Evolutionary conservation across 1,139 yeast species (phyloP).

Genomic region (Saccharomyces hybrid): DNA sequence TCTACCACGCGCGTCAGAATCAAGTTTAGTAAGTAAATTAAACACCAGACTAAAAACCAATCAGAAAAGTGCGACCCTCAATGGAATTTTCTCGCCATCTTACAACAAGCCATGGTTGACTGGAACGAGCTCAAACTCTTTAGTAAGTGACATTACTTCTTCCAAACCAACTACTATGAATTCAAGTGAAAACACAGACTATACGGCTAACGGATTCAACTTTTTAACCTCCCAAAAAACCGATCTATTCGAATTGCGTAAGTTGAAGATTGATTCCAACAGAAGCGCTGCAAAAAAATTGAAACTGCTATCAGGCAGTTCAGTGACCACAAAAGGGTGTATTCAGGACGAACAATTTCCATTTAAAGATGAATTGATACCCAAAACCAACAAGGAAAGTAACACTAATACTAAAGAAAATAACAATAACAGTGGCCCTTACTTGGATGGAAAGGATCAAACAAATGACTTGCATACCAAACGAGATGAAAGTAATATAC

Average conservation of each 20-base stretch:
- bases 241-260: constrained; percentile 24
- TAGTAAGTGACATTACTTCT: background rate
- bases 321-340: constrained; percentile 28
- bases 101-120: constrained; percentile 18
- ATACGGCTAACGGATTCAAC: constrained; percentile 6
- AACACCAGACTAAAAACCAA: constrained; percentile 30
- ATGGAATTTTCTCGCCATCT: constrained; percentile 34
- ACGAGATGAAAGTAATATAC: background rate
- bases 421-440: background rate
- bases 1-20: constrained; percentile 15
- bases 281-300: constrained; percentile 36
- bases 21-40: constrained; percentile 32
- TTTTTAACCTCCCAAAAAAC: constrained; percentile 9
- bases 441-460: background rate
- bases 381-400: background rate
- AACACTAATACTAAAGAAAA: background rate
- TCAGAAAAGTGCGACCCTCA: constrained; percentile 27
- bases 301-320: constrained; percentile 31
- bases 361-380: background rate
- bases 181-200: background rate
- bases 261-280: constrained; percentile 33
- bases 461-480: background rate
- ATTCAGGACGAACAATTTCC: constrained; percentile 18
- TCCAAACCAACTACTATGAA: background rate
- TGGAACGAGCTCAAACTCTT: constrained; percentile 2